Base-by-base conservation (phyloP, 305 asterid species). In the Plantago coronopus region DNA sequence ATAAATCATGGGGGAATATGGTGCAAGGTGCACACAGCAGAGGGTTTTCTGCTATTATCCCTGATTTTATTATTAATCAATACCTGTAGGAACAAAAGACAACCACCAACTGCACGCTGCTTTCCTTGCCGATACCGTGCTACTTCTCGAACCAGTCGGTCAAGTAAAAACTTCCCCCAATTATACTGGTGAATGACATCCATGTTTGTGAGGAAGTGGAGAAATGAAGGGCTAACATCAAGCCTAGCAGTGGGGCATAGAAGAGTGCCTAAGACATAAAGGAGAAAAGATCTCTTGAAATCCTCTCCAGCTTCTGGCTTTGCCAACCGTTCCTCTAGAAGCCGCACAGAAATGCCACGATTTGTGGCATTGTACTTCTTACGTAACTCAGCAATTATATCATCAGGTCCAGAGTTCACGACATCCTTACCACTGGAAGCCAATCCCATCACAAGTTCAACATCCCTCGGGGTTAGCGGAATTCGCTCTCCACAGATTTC, bases 221-320 rank as follows among this genome's bases (percentile, higher is more conserved):
- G 96, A 74, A 89, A 89, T n/a, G 98, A 81, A n/a, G 97, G 98
- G 74, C 98, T 93, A 63, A 93, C 96, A 66, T 93, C 98, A 75
- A 93, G 80, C 73, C 98, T 83, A 48, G 98, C 97, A 25, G 98
- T 86, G 64, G 98, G 98, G 71, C 97, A 89, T 64, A 89, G 48
- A 65, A 93, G 89, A 63, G 97, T 93, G 63, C 98, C 98, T 57
- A 93, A 79, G 20, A 86, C 93, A 77, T 93, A 93, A 59, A 93
- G 95, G 64, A 93, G 91, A 75, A 93, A 93, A n/a, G 98, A 89
- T 81, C 98, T 81, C 69, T 85, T 85, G 67, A 93, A 93, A 75
- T 93, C 96, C 48, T 93, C 98, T 48, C 97, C 98, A 42, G 97
- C 88, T 76, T 86, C 98, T 10, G 96, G 96, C 61, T 67, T 86